Conservation (phyloP, 805 yeast genomes). For the Wickerhamiella cacticola region DNA sequence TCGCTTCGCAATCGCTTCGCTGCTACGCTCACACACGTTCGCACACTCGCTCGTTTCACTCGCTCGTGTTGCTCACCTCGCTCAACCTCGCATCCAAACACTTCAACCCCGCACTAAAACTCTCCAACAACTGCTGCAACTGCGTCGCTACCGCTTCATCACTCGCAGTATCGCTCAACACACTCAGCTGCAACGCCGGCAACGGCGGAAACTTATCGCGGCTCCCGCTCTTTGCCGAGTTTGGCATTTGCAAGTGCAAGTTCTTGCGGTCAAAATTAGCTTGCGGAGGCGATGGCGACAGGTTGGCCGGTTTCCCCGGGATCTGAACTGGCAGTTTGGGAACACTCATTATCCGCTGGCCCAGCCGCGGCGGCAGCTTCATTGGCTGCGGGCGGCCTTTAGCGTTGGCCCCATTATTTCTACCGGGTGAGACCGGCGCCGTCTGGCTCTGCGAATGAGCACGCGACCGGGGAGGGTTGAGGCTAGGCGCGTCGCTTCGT, state of each 20-base stretch:
- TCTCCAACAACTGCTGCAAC: slow-evolving; percentile 25
- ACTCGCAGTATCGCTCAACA: slow-evolving; percentile 32
- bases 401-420: neutral
- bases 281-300: slow-evolving; percentile 1
- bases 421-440: neutral
- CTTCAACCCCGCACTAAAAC: slow-evolving; percentile 23
- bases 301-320: neutral
- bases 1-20: too few species aligned
- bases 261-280: slow-evolving; percentile 7
- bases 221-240: neutral
- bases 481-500: slow-evolving; percentile 21
- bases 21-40: too few species aligned
- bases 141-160: slow-evolving; percentile 26
- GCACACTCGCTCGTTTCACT: neutral
- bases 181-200: slow-evolving; percentile 28
- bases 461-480: slow-evolving; percentile 28
- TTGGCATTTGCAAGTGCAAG: neutral
- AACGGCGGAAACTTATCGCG: slow-evolving; percentile 22
- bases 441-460: slow-evolving; percentile 19
- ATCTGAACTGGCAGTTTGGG: slow-evolving; percentile 3
- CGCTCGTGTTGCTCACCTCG: neutral
- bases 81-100: slow-evolving; percentile 10
- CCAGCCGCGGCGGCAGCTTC: slow-evolving; percentile 14
- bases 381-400: slow-evolving; percentile 1
- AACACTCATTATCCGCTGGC: slow-evolving; percentile 2